Base-by-base conservation (phyloP, 2,329 filamentous ascomycete genomes). In the Zymoseptoria brevis region DNA sequence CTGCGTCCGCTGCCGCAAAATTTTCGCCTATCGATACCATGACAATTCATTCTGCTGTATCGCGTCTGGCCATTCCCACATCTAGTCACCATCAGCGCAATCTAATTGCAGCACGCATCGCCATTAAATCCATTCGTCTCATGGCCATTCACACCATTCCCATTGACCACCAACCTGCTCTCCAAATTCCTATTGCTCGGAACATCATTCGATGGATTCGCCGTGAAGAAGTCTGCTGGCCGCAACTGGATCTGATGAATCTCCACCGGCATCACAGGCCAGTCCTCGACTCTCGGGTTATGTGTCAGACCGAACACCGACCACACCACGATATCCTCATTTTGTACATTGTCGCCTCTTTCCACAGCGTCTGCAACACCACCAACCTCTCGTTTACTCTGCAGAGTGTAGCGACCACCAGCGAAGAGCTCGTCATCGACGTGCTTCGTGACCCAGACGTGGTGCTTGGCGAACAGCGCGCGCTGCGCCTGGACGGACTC, bases 381-480 rank as follows among this genome's bases (percentile, higher is more conserved):
- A 41, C 74, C 78, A 1, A 72, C 65, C 59, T 80, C 79, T 21
- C 59, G 1, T 77, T 77, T 1, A 73, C 76, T 56, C 75, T 77
- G 79, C 56, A 79, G 65, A 3, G 79, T 81, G 58, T 75, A 80
- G 22, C 73, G 65, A 1, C 80, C 79, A 0, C 73, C 79, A 0
- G 80, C 78, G 61, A 75, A 82, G 21, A 80, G 67, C 67, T 83
- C 80, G 60, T 78, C 73, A 50, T 83, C 80, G 8, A 71, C 71
- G 66, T 82, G 80, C 63, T 77, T 77, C 2, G 80, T 82, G 0
- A 82, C 79, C 79, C 80, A 83, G 29, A 83, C 74, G 22, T 80
- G 77, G 61, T 81, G 77, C 19, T 77, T 72, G 0, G 78, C 75
- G 65, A 83, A 82, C 1, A 74, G 70, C 0, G 80, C 78, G 4